Conservation (phyloP, 78 protist species). For the Dictyostelium firmibasis region DNA sequence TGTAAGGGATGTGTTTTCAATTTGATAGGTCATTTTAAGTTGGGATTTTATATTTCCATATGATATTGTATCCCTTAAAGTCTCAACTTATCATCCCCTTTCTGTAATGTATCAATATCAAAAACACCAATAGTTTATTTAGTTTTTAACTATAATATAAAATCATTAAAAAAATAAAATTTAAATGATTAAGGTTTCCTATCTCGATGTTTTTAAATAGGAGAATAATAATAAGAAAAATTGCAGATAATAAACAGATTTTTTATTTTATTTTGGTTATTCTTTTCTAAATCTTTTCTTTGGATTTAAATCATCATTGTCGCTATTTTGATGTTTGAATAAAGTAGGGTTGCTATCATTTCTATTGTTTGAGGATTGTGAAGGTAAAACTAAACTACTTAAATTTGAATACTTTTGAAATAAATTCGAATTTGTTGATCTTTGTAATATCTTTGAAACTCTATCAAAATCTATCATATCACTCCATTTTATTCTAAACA, state of each 20-base stretch:
- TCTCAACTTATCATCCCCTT: too few species aligned
- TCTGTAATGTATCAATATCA: too few species aligned
- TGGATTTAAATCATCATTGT: conserved; percentile 1
- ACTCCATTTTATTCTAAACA: conserved; percentile 1
- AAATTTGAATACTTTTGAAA: neutral
- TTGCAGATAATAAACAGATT: neutral
- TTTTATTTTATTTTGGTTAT: neutral
- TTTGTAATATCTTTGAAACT: neutral
- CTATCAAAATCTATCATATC: neutral
- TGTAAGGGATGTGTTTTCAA: too few species aligned
- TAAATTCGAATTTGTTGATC: neutral
- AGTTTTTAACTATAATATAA: too few species aligned
- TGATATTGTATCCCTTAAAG: too few species aligned
- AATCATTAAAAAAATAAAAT: too few species aligned
- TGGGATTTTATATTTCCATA: too few species aligned
- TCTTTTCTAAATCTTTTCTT: conserved; percentile 6
- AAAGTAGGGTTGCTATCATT: neutral
- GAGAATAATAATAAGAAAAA: too few species aligned
- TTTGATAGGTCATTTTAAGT: too few species aligned
- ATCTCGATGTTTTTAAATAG: too few species aligned
- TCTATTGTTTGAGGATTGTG: neutral
- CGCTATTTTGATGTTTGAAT: neutral
- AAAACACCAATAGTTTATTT: too few species aligned
- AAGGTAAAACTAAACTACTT: neutral
- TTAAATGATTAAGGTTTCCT: too few species aligned